Base-by-base conservation (phyloP, 495 filamentous ascomycete genomes). In the Penicillium dipodomyicola region DNA sequence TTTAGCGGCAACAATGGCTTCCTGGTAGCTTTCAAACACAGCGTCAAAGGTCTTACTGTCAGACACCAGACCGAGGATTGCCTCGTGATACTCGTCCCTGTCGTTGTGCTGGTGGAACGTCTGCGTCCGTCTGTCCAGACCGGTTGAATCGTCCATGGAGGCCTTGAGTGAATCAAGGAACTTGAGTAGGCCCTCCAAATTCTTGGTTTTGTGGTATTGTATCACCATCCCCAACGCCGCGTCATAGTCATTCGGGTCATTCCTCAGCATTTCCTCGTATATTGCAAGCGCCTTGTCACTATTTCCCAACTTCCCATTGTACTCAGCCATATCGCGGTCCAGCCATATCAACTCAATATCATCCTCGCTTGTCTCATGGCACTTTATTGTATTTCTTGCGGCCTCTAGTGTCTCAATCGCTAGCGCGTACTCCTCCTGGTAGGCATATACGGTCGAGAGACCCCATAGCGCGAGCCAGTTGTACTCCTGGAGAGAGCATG, bases 401-500 rank as follows among this genome's bases (percentile, higher is more conserved):
- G 23, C 52, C 40, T 61, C 59, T 12, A 59, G 10, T 0, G 25
- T 54, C 25, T 61, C 59, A 6, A 65, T 57, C 3, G 62, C 62
- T 2, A 39, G 33, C 2, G 19, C 25, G 40, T 32, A 65, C 1
- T 59, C 52, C 2, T 41, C 25, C 17, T 56, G 42, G 11, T 14
- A 23, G 7, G 39, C 52, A 54, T 59, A 62, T 14, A 25, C 47
- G 17, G 43, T 19, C 5, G 62, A 52, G 6, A 65, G 48, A 3
- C 62, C 58, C 52, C 51, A 59, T 33, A 54, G 47, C 5, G 55
- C 46, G 29, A 56, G 8, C 58, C 59, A 65, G n/a, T 58, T 65
- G 8, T 65, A 49, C 8, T 45, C 25, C 3, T 37, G 35, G 7
- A 65, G 52, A 0, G 54, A 44, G 2, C 56, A 58, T 1, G 62